These are phyloP conservation scores for Saccharomycopsis babjevae DNA, from an alignment of 805 yeast genomes.

Conservation along the genomic window DNA sequence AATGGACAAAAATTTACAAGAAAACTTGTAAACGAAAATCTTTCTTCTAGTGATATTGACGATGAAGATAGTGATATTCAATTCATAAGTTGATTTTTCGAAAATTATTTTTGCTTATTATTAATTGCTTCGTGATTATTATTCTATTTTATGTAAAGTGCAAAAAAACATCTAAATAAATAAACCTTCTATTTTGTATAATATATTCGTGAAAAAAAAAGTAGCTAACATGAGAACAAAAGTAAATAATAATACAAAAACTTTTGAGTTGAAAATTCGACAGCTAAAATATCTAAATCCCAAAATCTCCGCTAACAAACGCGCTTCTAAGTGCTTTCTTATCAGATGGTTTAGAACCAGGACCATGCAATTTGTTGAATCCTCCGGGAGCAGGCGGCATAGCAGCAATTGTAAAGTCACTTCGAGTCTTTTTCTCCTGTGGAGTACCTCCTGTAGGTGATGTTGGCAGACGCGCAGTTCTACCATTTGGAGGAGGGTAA, in stretches of 20 bases:
- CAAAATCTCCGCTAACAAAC: slow-evolving; percentile 56
- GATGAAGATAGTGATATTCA: slow-evolving; percentile 2
- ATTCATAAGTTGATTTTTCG: neutral
- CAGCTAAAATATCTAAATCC: slow-evolving; percentile 41
- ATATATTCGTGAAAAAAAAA: neutral
- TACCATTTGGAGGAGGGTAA: slow-evolving; percentile 11
- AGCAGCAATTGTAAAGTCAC: slow-evolving; percentile 34
- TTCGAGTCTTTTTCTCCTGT: slow-evolving; percentile 25
- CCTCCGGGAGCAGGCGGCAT: slow-evolving; percentile 36
- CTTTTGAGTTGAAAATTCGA: neutral
- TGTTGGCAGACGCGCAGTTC: slow-evolving; percentile 13
- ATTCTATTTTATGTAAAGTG: neutral
- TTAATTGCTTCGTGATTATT: neutral
- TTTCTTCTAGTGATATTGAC: neutral
- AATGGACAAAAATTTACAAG: neutral
- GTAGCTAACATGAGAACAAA: neutral
- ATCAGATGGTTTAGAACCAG: slow-evolving; percentile 30
- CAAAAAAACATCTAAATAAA: neutral
- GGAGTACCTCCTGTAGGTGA: slow-evolving; percentile 4
- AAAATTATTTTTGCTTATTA: neutral
- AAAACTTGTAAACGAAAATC: neutral
- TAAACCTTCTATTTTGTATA: neutral
- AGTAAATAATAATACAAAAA: neutral
- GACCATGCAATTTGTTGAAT: slow-evolving; percentile 39
- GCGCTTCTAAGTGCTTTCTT: slow-evolving; percentile 55